Evolutionary conservation across 148 eudicot species (phyloP).

Genomic region (Chenopodium album): DNA sequence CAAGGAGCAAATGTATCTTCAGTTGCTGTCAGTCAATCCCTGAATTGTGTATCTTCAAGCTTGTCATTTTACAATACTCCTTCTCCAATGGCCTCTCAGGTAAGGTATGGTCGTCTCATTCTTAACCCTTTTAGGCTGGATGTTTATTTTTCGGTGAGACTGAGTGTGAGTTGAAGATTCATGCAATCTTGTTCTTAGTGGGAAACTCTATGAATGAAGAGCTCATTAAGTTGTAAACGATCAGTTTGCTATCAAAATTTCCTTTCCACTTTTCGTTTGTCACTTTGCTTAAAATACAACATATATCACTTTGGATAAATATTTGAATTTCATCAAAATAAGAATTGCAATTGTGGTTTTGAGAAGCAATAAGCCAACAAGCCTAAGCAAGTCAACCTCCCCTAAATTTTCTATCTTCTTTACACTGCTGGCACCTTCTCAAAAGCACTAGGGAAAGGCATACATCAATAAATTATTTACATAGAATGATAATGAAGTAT

Average conservation of each 20-base stretch:
- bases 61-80: conserved; percentile 83
- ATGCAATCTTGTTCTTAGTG: not conserved
- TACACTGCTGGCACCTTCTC: not conserved
- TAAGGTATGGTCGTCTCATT: conserved; percentile 36
- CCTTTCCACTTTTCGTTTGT: not conserved
- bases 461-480: not conserved
- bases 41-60: conserved; percentile 58
- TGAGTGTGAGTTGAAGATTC: not conserved
- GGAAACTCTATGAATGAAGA: not conserved
- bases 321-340: not conserved
- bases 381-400: not conserved
- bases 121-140: conserved; percentile 21
- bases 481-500: not conserved
- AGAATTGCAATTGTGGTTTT: too few relatives aligned
- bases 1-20: conserved; percentile 54
- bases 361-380: not conserved
- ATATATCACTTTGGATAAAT: too few relatives aligned
- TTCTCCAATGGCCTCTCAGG: conserved; percentile 92
- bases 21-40: conserved; percentile 48
- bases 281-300: not conserved
- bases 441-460: not conserved
- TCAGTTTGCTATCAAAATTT: not conserved
- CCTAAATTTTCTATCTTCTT: not conserved
- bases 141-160: not conserved
- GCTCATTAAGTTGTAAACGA: not conserved